These are phyloP conservation scores for Backusella liffmaniae DNA, from an alignment of 192 early-diverging fungal genomes.

Conservation along the genomic window DNA sequence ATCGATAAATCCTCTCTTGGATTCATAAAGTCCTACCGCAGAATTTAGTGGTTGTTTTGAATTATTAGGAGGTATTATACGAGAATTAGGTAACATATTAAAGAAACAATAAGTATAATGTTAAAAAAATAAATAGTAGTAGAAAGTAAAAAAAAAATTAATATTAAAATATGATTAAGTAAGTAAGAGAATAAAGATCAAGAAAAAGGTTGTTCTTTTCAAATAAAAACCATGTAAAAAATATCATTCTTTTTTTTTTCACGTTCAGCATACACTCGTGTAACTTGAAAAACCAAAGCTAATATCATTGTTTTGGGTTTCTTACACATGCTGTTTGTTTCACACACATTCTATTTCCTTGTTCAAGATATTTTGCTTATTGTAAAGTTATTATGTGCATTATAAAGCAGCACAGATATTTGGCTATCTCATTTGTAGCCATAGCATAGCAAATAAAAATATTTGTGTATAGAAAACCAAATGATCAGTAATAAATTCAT, in stretches of 20 bases:
- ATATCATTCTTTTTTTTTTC: neutral
- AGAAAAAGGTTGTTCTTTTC: neutral
- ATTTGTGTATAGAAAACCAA: neutral
- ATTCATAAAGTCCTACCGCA: neutral
- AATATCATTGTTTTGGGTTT: neutral
- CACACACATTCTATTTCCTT: neutral
- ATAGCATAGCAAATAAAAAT: neutral
- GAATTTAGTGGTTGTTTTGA: neutral
- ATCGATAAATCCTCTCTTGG: constrained; percentile 9
- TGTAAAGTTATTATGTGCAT: neutral
- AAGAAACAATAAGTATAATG: neutral
- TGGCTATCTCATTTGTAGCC: neutral
- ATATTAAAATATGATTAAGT: neutral
- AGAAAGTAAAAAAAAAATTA: neutral
- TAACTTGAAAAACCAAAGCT: neutral
- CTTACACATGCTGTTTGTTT: neutral
- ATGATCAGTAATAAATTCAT: neutral
- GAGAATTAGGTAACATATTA: constrained; percentile 26
- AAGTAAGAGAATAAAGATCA: neutral
- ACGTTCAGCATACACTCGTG: neutral
- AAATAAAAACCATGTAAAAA: neutral
- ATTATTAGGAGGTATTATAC: constrained; percentile 12
- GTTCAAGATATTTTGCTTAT: neutral
- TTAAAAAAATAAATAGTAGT: neutral
- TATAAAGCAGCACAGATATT: neutral